Percentiles rank a stretch among this genome's conserved stretches.
phyloP scores from a whole-genome alignment of 2,329 filamentous ascomycete genomes.

The Acrocalymma vagum region DNA sequence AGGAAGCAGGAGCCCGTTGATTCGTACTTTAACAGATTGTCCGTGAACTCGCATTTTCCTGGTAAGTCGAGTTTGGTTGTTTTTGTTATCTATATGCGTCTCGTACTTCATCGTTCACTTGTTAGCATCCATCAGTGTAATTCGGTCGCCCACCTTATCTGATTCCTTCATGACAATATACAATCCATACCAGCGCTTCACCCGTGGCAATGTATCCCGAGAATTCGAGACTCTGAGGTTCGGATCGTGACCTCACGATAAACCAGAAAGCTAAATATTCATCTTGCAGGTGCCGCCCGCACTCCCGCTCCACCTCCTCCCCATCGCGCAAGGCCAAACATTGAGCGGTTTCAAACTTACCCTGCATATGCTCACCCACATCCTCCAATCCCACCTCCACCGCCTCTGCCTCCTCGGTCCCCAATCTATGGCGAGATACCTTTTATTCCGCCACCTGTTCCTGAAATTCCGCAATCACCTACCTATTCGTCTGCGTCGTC shows the following conservation, averaged over 20 bases:
- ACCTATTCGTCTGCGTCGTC: slow-evolving; percentile 54
- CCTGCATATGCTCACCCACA: slow-evolving; percentile 25
- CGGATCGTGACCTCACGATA: too few relatives aligned
- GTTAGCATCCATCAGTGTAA: too few relatives aligned
- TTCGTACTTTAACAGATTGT: slow-evolving; percentile 41
- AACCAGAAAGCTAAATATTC: background rate
- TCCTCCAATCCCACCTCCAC: slow-evolving; percentile 15
- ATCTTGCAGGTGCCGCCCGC: slow-evolving; percentile 12
- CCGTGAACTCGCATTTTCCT: slow-evolving; percentile 30
- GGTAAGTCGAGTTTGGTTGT: too few relatives aligned
- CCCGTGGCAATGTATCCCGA: too few relatives aligned
- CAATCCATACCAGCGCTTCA: too few relatives aligned
- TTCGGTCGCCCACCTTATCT: too few relatives aligned
- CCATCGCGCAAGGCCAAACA: slow-evolving; percentile 33
- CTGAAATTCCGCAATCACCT: slow-evolving; percentile 51
- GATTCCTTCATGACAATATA: too few relatives aligned
- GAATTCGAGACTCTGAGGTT: background rate
- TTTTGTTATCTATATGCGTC: slow-evolving; percentile 3
- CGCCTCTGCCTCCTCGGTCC: slow-evolving; percentile 19
- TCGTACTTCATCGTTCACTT: too few relatives aligned
- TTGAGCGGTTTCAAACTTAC: slow-evolving; percentile 37
- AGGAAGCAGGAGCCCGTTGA: slow-evolving; percentile 46
- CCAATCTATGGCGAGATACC: slow-evolving; percentile 38
- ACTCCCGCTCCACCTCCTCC: slow-evolving; percentile 40
- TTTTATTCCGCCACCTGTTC: slow-evolving; percentile 43